These are phyloP conservation scores for Cryptococcus sp. DNA, from an alignment of 1,284 basidiomycete genomes.

Conservation along the genomic window DNA sequence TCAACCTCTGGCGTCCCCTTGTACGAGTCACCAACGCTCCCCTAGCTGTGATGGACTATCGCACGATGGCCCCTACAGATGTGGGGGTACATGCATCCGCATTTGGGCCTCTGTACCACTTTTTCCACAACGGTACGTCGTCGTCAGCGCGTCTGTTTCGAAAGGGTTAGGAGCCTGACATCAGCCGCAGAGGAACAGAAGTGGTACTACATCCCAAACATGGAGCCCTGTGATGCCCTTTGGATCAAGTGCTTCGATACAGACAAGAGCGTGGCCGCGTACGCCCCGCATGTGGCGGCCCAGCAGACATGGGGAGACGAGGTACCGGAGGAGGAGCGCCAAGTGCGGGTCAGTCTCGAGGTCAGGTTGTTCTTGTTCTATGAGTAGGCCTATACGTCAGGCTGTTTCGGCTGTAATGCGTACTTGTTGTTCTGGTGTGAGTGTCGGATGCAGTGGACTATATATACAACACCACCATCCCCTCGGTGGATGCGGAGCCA, in stretches of 20 bases:
- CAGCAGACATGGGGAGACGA: background rate
- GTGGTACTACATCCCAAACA: conserved; percentile 21
- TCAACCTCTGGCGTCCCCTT: conserved; percentile 24
- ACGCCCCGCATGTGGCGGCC: conserved; percentile 5
- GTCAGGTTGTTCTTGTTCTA: background rate
- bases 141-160: conserved; percentile 1
- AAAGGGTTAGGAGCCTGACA: conserved; percentile 13
- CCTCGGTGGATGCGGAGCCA: too few species aligned
- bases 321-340: background rate
- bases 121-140: conserved; percentile 1
- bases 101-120: background rate
- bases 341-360: background rate
- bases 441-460: too few species aligned
- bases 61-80: conserved; percentile 6
- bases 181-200: conserved; percentile 8
- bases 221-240: conserved; percentile 17
- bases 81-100: conserved; percentile 1
- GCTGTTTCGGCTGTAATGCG: too few species aligned
- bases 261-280: background rate
- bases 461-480: too few species aligned
- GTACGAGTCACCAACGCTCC: conserved; percentile 23
- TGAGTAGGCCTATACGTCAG: background rate
- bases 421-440: too few species aligned
- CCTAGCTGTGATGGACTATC: conserved; percentile 19
- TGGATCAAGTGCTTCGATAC: conserved; percentile 26